phyloP scores from a whole-genome alignment of 208 protist genomes.

The Ichthyophonus hoferi region DNA sequence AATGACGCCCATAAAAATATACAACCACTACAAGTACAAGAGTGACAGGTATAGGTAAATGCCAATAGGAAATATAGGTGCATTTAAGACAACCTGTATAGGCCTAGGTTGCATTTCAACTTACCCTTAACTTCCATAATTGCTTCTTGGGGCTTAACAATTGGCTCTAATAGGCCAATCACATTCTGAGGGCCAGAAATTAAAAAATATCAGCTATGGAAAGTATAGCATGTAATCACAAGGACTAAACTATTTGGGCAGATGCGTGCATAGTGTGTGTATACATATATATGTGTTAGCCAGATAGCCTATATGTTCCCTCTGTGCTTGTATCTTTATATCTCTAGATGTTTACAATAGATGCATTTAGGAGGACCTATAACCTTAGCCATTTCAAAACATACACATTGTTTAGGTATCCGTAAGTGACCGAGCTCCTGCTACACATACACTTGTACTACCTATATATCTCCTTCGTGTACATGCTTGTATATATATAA shows the following conservation, averaged over 20 bases:
- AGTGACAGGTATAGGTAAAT: background rate
- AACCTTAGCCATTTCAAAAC: background rate
- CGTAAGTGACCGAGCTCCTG: no score
- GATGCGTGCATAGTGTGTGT: background rate
- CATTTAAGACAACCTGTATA: no score
- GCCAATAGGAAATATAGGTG: no score
- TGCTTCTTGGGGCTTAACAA: background rate
- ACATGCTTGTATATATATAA: background rate
- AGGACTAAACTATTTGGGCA: background rate
- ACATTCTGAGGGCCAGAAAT: background rate
- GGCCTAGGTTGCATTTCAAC: no score
- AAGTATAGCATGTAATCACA: background rate
- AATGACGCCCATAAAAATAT: background rate
- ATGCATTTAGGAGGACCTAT: background rate
- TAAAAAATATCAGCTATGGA: background rate
- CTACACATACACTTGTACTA: no score
- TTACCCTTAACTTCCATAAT: background rate
- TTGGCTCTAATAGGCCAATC: background rate
- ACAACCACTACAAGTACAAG: background rate
- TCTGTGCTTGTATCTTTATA: background rate
- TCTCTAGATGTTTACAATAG: background rate
- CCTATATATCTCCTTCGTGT: no score
- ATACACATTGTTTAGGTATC: background rate
- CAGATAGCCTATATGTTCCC: no score
- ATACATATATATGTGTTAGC: no score